These are phyloP conservation scores for Xylariales sp. DNA, from an alignment of 2,329 filamentous ascomycete genomes.

Conservation along the genomic window DNA sequence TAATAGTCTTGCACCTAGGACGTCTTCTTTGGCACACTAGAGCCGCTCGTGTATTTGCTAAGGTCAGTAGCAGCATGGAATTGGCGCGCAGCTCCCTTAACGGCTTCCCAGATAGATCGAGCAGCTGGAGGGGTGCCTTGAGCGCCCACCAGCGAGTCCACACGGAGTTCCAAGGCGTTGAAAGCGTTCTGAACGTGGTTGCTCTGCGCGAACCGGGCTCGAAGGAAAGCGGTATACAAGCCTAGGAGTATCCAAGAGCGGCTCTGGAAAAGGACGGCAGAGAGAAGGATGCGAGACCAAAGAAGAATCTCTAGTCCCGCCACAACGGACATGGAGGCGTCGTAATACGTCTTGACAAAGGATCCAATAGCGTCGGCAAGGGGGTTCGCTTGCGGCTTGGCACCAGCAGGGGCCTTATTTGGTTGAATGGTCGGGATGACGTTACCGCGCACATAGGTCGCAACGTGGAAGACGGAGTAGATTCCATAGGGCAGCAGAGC, in stretches of 20 bases:
- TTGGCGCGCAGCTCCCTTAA: conserved; percentile 79
- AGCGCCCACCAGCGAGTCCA: conserved; percentile 85
- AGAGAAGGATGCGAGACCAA: conserved; percentile 83
- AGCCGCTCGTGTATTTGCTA: conserved; percentile 74
- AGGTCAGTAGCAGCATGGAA: conserved; percentile 84
- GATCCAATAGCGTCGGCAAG: conserved; percentile 85
- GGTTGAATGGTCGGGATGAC: conserved; percentile 88
- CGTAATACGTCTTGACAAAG: conserved; percentile 99
- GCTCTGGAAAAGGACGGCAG: conserved; percentile 87
- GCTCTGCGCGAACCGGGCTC: conserved; percentile 90
- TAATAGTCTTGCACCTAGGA: conserved; percentile 55
- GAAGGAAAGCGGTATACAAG: conserved; percentile 92
- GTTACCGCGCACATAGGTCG: conserved; percentile 94
- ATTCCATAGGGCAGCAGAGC: conserved; percentile 94
- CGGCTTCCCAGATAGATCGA: conserved; percentile 80
- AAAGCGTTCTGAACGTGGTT: conserved; percentile 90
- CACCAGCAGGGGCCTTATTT: conserved; percentile 66
- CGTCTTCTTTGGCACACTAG: conserved; percentile 73
- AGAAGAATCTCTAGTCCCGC: conserved; percentile 87
- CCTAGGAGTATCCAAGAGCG: conserved; percentile 89
- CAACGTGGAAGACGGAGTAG: conserved; percentile 98
- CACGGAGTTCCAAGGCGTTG: conserved; percentile 74
- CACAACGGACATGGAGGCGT: conserved; percentile 93
- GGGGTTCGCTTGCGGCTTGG: conserved; percentile 68
- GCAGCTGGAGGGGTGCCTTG: conserved; percentile 86